phyloP scores from a whole-genome alignment of 495 filamentous ascomycete genomes.

The Podospora appendiculata region DNA sequence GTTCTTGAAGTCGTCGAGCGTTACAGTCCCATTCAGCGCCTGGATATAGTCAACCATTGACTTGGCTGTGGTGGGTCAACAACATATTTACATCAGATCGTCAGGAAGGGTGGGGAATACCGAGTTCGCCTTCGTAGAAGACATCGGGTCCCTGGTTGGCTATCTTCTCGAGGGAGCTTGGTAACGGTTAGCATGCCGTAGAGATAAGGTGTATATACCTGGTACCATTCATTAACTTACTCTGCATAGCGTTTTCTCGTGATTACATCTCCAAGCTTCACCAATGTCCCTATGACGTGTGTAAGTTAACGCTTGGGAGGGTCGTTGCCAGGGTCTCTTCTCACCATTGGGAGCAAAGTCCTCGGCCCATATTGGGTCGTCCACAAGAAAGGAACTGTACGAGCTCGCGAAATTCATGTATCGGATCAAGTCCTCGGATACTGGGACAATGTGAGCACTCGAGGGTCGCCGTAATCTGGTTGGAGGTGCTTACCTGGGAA shows the following conservation, averaged over 20 bases:
- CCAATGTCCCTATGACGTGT: slow-evolving; percentile 28
- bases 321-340: neutral
- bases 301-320: neutral
- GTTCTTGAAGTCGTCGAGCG: slow-evolving; percentile 61
- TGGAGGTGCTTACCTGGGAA: slow-evolving; percentile 39
- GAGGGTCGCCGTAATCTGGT: neutral
- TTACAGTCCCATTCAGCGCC: slow-evolving; percentile 70
- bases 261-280: slow-evolving; percentile 66
- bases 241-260: slow-evolving; percentile 71
- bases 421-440: slow-evolving; percentile 58
- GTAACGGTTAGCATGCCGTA: neutral
- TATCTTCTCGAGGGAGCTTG: slow-evolving; percentile 62
- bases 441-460: slow-evolving; percentile 11
- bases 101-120: too few species aligned
- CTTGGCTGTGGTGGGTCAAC: too few species aligned
- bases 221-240: slow-evolving; percentile 16
- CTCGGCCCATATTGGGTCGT: slow-evolving; percentile 69
- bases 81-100: neutral
- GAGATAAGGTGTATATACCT: neutral
- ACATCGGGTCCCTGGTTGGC: slow-evolving; percentile 58
- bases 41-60: slow-evolving; percentile 62
- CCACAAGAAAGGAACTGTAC: slow-evolving; percentile 53
- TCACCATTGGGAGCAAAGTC: slow-evolving; percentile 79
- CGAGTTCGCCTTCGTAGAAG: slow-evolving; percentile 64
- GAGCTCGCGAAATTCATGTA: slow-evolving; percentile 49